These are phyloP conservation scores for Ammopiptanthus mongolicus DNA, from an alignment of 306 rosid genomes.

Conservation along the genomic window DNA sequence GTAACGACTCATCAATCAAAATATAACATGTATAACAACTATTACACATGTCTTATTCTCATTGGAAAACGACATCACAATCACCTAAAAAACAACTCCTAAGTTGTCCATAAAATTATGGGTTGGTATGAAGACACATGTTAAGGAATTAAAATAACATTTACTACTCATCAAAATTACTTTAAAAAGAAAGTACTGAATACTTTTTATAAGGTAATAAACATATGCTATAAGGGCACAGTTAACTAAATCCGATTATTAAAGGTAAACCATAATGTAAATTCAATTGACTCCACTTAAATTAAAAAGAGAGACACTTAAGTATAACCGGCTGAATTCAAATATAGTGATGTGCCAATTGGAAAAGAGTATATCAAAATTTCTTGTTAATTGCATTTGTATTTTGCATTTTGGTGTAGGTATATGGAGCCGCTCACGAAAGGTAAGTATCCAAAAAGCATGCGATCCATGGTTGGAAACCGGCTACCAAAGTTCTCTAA, in stretches of 20 bases:
- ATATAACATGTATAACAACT: no score
- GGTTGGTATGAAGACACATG: no score
- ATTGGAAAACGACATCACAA: no score
- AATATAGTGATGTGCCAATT: not conserved
- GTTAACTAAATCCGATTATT: not conserved
- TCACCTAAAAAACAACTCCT: no score
- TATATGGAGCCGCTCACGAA: conserved; percentile 35
- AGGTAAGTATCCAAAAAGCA: conserved; percentile 36
- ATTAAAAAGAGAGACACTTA: not conserved
- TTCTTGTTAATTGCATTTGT: not conserved
- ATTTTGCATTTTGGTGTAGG: conserved; percentile 24
- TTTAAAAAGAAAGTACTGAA: no score
- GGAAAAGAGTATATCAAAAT: not conserved
- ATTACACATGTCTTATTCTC: no score
- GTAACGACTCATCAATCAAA: no score
- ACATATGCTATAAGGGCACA: no score
- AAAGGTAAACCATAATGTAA: not conserved
- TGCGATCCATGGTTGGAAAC: conserved; percentile 29
- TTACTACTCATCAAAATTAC: no score
- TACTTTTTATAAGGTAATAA: no score
- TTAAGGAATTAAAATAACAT: no score
- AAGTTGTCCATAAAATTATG: no score
- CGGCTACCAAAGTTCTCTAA: conserved; percentile 28
- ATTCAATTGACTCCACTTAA: not conserved
- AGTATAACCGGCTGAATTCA: not conserved